Percentiles rank a stretch among this genome's conserved stretches.
Conservation (phyloP, 306 rosid genomes). For the Gynostemma pentaphyllum region DNA sequence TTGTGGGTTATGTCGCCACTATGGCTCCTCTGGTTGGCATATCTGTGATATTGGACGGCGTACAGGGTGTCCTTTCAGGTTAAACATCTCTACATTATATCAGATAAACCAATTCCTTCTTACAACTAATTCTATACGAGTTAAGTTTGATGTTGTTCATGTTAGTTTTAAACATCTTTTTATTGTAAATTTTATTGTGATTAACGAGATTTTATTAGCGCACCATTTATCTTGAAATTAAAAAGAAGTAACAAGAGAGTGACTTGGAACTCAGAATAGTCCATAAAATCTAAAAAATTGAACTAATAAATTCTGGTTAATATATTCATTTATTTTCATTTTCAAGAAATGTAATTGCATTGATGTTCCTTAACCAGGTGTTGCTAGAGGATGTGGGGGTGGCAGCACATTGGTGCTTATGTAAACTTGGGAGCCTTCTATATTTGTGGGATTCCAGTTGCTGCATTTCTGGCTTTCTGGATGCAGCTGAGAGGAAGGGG, state of each 20-base stretch:
- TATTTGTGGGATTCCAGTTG: conserved; percentile 59
- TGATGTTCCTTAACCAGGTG: conserved; percentile 22
- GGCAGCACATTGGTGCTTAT: conserved; percentile 66
- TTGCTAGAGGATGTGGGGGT: conserved; percentile 75
- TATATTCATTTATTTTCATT: background rate
- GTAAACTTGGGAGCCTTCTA: conserved; percentile 61
- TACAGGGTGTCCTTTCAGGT: conserved; percentile 65
- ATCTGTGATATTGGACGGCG: conserved; percentile 42
- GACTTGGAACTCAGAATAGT: background rate
- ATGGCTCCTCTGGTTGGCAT: conserved; percentile 48
- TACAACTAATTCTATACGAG: background rate
- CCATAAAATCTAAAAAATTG: too few relatives aligned
- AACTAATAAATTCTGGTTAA: background rate
- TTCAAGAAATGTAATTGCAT: background rate
- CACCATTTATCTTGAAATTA: background rate
- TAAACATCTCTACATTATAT: background rate
- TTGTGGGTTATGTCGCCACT: conserved; percentile 44
- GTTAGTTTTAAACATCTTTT: background rate
- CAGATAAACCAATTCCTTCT: background rate
- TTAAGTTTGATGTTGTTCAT: background rate
- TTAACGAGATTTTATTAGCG: background rate
- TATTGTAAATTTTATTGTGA: background rate
- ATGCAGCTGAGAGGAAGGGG: conserved; percentile 40
- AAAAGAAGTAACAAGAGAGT: background rate
- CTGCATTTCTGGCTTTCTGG: conserved; percentile 41